Evolutionary conservation across 495 filamentous ascomycete species (phyloP), one percentile per base, ranked within the genome.

Genomic region (Annulohypoxylon bovei): DNA sequence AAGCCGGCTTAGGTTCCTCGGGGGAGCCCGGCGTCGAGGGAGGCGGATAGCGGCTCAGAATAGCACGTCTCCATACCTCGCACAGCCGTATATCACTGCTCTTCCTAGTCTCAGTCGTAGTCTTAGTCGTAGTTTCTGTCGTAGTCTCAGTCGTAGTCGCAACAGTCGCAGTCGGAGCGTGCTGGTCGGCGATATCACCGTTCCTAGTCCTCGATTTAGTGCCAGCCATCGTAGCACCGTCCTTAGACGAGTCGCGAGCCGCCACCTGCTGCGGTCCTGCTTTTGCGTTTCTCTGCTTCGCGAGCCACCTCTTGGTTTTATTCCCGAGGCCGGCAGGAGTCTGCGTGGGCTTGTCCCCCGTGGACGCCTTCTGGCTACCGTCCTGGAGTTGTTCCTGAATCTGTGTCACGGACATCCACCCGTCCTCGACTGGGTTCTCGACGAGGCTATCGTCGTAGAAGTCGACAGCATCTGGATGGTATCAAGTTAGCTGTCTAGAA

Each of bases 401-500:
- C 6, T 52, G 7, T 16, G 4, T 35, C 4, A 69, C 33, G 40
- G 9, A n/a, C 25, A 39, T 56, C 67, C 67, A 69, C 9, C 59
- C 67, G 16, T 33, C 60, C 25, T 68, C 59, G 42, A 53, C 3
- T 1, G 52, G 40, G 27, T 52, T 23, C 44, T 69, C 59, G 9
- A 25, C 25, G 52, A 64, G 39, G 6, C 39, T 4, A 5, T 42
- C 6, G 32, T 11, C 8, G 27, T 30, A 27, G 12, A 46, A 53
- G 27, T 53, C 49, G 27, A 53, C 6, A n/a, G 25, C 28, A 20
- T 22, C 49, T 53, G 7, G 8, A 6, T 5, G 28, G 6, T 20
- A 20, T 53, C 14, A 14, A 20, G n/a, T 53, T 32, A 53, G 46
- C 46, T 11, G 16, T 20, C 16, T 25, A 23, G 6, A 16, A 7